Evolutionary conservation across 2,329 filamentous ascomycete genomes (phyloP), one percentile per base, ranked within the genome.

Genomic region (Colletotrichum cereale): DNA sequence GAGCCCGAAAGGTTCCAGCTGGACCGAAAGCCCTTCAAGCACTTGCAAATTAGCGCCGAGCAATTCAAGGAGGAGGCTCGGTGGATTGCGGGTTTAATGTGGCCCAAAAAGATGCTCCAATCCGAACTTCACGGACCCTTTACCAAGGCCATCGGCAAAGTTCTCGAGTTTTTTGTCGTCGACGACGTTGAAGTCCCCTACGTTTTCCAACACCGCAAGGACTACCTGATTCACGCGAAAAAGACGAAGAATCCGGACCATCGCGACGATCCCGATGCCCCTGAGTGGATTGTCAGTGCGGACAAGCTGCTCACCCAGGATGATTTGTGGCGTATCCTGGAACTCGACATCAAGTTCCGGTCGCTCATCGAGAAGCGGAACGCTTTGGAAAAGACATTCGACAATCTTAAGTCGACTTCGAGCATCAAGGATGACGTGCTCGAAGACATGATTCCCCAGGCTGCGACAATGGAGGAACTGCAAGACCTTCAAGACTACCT

Each of bases 401-500:
- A 94, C 21, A 93, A 91, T 72, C 84, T 97, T 26, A 92, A 90
- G 77, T 83, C 84, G 1, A 82, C 83, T 7, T 83, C 89, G 24
- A 87, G 88, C 4, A 85, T 95, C 26, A 83, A 90, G 31, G 96
- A 98, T 78, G 79, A 86, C 1, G 91, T 94, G 67, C 90, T 98
- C 50, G 92, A 96, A 56, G 91, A 95, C 75, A 91, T 98, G 87
- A 88, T 96, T n/a, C 87, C 88, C 0, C 87, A 90, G 69, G 95
- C 95, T 3, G 90, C 90, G 5, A 96, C 93, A 0, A 95, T 98
- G 86, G 96, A 99, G 79, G 96, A 99, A 79, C 87, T 99, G 24
- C 96, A 99, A 79, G 96, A 99, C 80, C 84, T 99, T 29, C 96
- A 98, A 79, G 96, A 99, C 78, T 98, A 98, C 77, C 85, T 98